Base-by-base conservation (phyloP, 805 yeast species). In the Pichia manshurica region DNA sequence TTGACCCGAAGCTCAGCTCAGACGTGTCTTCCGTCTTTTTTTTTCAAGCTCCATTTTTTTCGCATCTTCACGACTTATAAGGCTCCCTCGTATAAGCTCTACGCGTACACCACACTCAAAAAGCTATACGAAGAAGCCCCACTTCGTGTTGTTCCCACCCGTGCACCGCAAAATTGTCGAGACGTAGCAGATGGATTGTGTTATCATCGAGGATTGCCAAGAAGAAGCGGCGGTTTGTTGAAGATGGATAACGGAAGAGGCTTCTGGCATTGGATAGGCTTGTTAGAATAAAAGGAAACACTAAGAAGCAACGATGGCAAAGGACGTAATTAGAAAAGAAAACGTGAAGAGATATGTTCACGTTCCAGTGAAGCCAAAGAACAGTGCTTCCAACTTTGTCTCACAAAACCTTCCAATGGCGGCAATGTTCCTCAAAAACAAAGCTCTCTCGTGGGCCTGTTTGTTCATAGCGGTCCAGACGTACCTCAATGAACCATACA, bases 351-450 rank as follows among this genome's bases (percentile, higher is more conserved):
- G 53, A 42, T 77, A 78, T 65, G 62, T 60, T 37, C 83, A 78
- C 57, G 59, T 60, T 15, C 79, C 82, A 36, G 70, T 71, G 13
- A 67, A 70, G 52, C 69, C 74, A 33, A 67, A 78, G 48, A 63
- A 63, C 37, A 70, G 67, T 41, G 78, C 78, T 6, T 61, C 78
- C 3, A 64, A 67, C 36, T 68, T 74, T 66, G 67, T 75, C 23
- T 63, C 79, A 6, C 79, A 76, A 56, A 71, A 79, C 40, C 63
- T 78, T 50, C 83, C 83, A 37, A 74, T 78, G 80, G 81, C 78
- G 2, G 82, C 82, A 40, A 78, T 78, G 83, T 77, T 78, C 59
- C 65, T 78, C 73, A 67, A 72, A 56, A 77, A 77, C 61, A 78
- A 75, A 58, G 63, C 78, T 52, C 61, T 78, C 55, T 69, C 81